Evolutionary conservation across 2,329 filamentous ascomycete genomes (phyloP).

Genomic region (Penicillium griseofulvum): DNA sequence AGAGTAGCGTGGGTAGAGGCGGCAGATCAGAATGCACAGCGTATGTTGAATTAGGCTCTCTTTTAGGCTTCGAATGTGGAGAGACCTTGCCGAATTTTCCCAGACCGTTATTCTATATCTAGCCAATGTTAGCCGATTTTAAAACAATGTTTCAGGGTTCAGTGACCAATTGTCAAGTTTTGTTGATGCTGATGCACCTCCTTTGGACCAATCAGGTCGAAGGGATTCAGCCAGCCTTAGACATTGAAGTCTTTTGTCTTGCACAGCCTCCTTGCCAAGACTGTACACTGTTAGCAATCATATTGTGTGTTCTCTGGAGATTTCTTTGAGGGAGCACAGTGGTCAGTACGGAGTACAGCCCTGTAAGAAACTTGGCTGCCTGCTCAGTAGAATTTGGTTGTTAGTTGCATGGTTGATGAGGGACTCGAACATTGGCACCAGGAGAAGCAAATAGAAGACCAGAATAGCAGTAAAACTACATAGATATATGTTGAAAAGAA

Average conservation of each 20-base stretch:
- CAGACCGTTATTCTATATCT: background rate
- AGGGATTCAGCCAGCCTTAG: background rate
- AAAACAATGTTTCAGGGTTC: background rate
- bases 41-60: conserved; percentile 9
- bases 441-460: background rate
- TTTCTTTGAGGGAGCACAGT: background rate
- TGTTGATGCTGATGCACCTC: background rate
- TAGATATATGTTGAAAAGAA: too few relatives aligned
- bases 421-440: background rate
- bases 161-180: background rate
- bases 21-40: conserved; percentile 9
- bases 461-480: too few relatives aligned
- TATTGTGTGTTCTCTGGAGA: background rate
- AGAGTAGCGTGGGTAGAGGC: conserved; percentile 10
- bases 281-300: background rate
- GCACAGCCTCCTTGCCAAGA: conserved; percentile 17
- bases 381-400: background rate
- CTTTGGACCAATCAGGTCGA: background rate
- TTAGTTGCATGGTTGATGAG: background rate
- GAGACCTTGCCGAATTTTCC: background rate
- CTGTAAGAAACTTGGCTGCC: background rate
- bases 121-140: background rate
- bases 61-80: background rate
- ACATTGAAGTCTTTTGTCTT: background rate
- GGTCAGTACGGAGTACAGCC: background rate